Evolutionary conservation across 2,329 filamentous ascomycete species (phyloP), one percentile per base, ranked within the genome.

Genomic region (Aspergillus tamarii): DNA sequence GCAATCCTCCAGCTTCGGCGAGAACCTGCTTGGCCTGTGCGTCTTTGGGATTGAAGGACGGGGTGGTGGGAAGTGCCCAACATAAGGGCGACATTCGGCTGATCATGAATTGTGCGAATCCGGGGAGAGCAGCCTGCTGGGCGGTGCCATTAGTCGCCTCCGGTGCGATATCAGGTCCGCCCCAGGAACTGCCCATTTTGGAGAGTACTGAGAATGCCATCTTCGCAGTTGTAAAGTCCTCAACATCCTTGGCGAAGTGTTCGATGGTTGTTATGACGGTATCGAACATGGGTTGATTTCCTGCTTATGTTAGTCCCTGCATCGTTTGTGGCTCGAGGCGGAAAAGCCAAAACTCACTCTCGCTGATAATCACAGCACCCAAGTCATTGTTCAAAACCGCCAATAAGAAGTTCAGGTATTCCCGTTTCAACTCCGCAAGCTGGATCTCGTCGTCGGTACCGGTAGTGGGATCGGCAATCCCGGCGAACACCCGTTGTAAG

Each of bases 401-500:
- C 57, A 93, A 88, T 66, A 99, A 83, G 77, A 99, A 98, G 61
- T 93, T 93, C n/a, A 99, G 85, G 72, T 97, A 99, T 75, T 99
- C 94, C 67, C 93, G 88, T 70, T 94, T 91, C 65, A 99, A 84
- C 79, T 98, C 95, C 19, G 88, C 90, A 59, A 98, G 86, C 78
- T 99, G 94, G 64, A 99, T 96, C 78, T 97, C 93, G 73, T 99
- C 95, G 74, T 99, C 95, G 6, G 95, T 99, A 48, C 95, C 95
- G 0, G 87, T 89, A 36, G 94, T 91, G 19, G 93, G 90, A 69
- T 96, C 92, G 0, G 89, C 89, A 54, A 99, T 84, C 2, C 93
- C 92, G 14, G 88, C 85, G 77, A 97, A 97, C 48, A 99, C 93
- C 53, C 93, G 88, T 74, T 97, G 91, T 53, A 99, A 83, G 53